Evolutionary conservation across 2,329 filamentous ascomycete species (phyloP).

Genomic region (Lomentospora prolificans): DNA sequence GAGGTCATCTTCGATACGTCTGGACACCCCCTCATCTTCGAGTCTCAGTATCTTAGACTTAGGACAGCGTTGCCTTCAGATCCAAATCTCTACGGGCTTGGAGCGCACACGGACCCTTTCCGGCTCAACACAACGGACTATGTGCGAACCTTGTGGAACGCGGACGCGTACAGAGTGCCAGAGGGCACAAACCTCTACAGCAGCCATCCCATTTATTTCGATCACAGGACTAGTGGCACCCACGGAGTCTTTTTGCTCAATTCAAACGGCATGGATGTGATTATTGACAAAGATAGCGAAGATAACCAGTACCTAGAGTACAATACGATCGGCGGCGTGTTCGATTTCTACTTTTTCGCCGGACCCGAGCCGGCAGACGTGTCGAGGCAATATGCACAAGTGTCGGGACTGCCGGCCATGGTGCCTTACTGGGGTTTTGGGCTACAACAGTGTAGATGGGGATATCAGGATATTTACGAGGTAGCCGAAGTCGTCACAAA

Average conservation of each 20-base stretch:
- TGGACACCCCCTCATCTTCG: constrained; percentile 57
- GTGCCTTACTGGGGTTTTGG: constrained; percentile 57
- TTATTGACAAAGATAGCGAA: constrained; percentile 52
- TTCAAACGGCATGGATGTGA: constrained; percentile 69
- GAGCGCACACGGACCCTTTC: constrained; percentile 66
- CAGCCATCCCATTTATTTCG: constrained; percentile 65
- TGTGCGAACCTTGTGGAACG: constrained; percentile 52
- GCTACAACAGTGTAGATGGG: constrained; percentile 53
- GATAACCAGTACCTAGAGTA: constrained; percentile 66
- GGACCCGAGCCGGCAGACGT: constrained; percentile 50
- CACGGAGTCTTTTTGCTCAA: constrained; percentile 63
- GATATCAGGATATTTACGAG: constrained; percentile 53
- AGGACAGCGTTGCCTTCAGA: constrained; percentile 58
- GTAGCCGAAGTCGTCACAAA: constrained; percentile 60
- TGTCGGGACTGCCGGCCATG: constrained; percentile 49
- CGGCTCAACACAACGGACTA: constrained; percentile 54
- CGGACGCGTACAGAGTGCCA: constrained; percentile 55
- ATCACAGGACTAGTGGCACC: constrained; percentile 50
- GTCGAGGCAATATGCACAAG: constrained; percentile 46
- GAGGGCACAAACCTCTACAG: constrained; percentile 59
- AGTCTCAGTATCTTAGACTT: constrained; percentile 67
- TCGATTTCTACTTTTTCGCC: constrained; percentile 61
- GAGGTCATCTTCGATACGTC: constrained; percentile 61
- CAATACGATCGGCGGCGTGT: constrained; percentile 64
- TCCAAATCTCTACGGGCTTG: constrained; percentile 68